Base-by-base conservation (phyloP, 2,329 filamentous ascomycete species). In the Diaporthe vaccinii region DNA sequence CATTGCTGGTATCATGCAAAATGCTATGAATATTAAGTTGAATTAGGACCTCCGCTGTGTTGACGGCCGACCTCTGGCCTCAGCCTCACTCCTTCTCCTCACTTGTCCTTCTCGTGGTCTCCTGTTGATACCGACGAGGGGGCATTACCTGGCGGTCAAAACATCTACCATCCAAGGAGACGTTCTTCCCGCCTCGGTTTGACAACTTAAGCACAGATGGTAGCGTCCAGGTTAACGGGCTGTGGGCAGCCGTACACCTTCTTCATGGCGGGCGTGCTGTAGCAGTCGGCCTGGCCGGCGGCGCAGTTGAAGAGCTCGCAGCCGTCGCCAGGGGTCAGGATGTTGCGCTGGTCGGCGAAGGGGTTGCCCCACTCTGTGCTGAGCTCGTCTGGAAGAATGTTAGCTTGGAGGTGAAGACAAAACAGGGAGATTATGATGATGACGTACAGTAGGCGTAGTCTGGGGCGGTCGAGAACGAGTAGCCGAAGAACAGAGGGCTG, bases 321-420 rank as follows among this genome's bases (percentile, higher is more conserved):
- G 55, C 84, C 84, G 0, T 75, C 72, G 28, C 84, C 84, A 2
- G 85, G 81, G 59, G 77, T 82, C 74, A 86, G 75, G 67, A 77
- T 82, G 79, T 86, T 86, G 78, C 79, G 83, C 69, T 79, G 76
- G 73, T 76, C 74, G 51, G 81, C 82, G 65, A 86, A 86, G 74
- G 85, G 85, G 81, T 86, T 86, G 39, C 85, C 85, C 36, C 65
- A 85, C 78, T 84, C 75, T 44, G 83, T 81, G 84, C 81, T 86
- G 25, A 85, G 72, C 76, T 85, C 84, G 65, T 86, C 84, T 85
- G 41, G 9, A 75, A 53, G 7, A 67, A 41, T 44, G 76, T 72
- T 67, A 72, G 41, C 25, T 57, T 6, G 20, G 22, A n/a, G n/a
- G 34, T 15, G 1, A 5, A 15, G 22, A 39, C 31, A n/a, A 12